A percentile compares a stretch with the other conserved stretches of the same genome.
Conservation (phyloP, 2,329 filamentous ascomycete species). For the Microsporum ferrugineum region DNA sequence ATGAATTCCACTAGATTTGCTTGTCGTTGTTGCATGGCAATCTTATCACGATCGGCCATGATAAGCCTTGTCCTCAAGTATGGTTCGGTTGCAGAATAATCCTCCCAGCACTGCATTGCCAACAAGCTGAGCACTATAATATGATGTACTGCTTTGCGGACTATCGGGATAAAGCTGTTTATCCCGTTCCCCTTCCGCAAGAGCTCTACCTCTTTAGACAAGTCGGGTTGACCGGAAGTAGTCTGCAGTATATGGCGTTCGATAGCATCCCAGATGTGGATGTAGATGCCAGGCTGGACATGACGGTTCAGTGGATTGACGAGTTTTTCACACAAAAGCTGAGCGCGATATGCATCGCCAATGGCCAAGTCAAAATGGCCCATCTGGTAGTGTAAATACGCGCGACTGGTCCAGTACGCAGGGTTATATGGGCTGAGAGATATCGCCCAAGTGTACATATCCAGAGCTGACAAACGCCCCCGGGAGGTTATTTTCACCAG, state of each 20-base stretch:
- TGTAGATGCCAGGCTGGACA: conserved; percentile 21
- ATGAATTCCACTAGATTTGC: conserved; percentile 9
- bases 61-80: conserved; percentile 14
- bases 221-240: conserved; percentile 5
- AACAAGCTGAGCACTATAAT: conserved; percentile 24
- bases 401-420: conserved; percentile 28
- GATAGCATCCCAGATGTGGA: conserved; percentile 23
- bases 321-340: conserved; percentile 25
- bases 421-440: conserved; percentile 28
- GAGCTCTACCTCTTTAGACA: conserved; percentile 12
- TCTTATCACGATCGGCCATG: conserved; percentile 17
- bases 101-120: conserved; percentile 23
- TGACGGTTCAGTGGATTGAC: conserved; percentile 16
- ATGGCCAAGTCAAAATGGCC: conserved; percentile 27
- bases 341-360: conserved; percentile 29
- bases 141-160: conserved; percentile 21
- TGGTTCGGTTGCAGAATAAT: conserved; percentile 18
- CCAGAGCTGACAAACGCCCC: conserved; percentile 18
- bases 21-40: conserved; percentile 16
- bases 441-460: conserved; percentile 30
- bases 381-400: conserved; percentile 26
- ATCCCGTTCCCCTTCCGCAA: conserved; percentile 20
- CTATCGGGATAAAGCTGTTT: conserved; percentile 22
- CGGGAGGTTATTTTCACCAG: conserved; percentile 14
- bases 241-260: conserved; percentile 23